Evolutionary conservation across 2,329 filamentous ascomycete genomes (phyloP).

Genomic region (Epichloe gansuensis): DNA sequence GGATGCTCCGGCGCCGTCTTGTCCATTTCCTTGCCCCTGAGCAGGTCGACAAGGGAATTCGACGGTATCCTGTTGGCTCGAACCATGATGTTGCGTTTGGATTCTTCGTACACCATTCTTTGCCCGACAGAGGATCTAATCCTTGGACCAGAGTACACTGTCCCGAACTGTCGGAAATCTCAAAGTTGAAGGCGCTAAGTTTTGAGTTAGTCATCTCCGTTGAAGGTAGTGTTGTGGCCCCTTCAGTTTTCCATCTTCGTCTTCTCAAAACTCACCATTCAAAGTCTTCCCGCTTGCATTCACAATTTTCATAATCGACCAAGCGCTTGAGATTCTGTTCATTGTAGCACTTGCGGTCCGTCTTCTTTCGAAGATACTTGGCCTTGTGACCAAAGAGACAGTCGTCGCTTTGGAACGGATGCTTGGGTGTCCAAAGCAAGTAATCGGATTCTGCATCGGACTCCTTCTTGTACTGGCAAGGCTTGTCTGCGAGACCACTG

Average conservation of each 20-base stretch:
- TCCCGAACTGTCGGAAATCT: constrained; percentile 60
- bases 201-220: neutral
- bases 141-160: constrained; percentile 69
- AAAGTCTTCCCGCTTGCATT: constrained; percentile 73
- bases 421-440: constrained; percentile 74
- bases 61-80: constrained; percentile 77
- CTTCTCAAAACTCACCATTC: constrained; percentile 55
- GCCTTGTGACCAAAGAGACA: constrained; percentile 90
- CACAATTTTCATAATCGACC: constrained; percentile 66
- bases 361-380: constrained; percentile 82
- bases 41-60: constrained; percentile 83
- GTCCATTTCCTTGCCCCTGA: constrained; percentile 64
- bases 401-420: constrained; percentile 64
- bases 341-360: constrained; percentile 71
- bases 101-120: constrained; percentile 44
- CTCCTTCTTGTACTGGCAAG: constrained; percentile 58
- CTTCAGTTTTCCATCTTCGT: neutral
- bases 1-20: constrained; percentile 40
- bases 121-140: constrained; percentile 43
- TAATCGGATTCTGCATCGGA: constrained; percentile 51
- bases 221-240: constrained; percentile 14
- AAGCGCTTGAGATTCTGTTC: constrained; percentile 57
- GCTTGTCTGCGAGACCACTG: constrained; percentile 58
- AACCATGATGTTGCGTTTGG: constrained; percentile 66
- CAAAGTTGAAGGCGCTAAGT: constrained; percentile 80